Conservation (phyloP, 768 basidiomycete species). For the Phallus indusiatus region DNA sequence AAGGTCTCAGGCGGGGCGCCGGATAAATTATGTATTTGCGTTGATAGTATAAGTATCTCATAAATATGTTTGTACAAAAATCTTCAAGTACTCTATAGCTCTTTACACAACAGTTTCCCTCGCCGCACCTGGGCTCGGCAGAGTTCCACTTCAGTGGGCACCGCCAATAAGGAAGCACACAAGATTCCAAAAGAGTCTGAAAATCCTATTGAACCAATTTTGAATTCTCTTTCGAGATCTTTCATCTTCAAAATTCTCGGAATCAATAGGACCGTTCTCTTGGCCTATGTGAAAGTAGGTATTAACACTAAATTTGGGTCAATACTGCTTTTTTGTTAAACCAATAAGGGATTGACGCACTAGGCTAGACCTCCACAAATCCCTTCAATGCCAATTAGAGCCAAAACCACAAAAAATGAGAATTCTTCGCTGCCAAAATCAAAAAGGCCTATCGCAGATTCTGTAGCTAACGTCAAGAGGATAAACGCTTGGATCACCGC, state of each 20-base stretch:
- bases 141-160: constrained; percentile 69
- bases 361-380: constrained; percentile 90
- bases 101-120: constrained; percentile 63
- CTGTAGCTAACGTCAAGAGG: constrained; percentile 49
- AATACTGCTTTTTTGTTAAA: constrained; percentile 2
- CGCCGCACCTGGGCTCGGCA: constrained; percentile 63
- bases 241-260: constrained; percentile 36
- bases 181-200: constrained; percentile 71
- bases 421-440: constrained; percentile 21
- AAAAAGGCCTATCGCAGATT: constrained; percentile 64
- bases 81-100: constrained; percentile 31
- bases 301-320: constrained; percentile 54
- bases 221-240: constrained; percentile 71
- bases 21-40: too few species aligned
- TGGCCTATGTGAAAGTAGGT: constrained; percentile 80
- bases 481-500: constrained; percentile 65
- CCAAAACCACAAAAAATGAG: constrained; percentile 57
- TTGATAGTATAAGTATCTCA: too few species aligned
- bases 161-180: constrained; percentile 52
- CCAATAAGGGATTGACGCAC: constrained; percentile 34
- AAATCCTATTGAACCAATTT: constrained; percentile 84
- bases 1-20: too few species aligned
- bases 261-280: constrained; percentile 42
- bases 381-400: constrained; percentile 80
- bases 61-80: background rate